These are phyloP conservation scores for Nannizziopsis arthrosporioides DNA, from an alignment of 2,329 filamentous ascomycete genomes.

Conservation along the genomic window DNA sequence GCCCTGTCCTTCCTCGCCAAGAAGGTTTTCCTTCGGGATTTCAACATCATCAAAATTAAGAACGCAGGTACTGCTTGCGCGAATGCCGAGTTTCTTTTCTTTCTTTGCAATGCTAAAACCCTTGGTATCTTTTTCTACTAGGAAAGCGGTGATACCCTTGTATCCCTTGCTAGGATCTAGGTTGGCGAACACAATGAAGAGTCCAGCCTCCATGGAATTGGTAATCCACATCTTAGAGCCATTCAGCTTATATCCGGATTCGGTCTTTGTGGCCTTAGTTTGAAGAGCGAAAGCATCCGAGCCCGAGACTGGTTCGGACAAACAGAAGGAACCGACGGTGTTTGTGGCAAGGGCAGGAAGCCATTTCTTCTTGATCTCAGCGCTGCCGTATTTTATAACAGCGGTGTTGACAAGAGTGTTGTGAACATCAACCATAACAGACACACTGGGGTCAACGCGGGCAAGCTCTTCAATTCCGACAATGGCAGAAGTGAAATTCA, in stretches of 20 bases:
- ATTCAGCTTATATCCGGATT: conserved; percentile 71
- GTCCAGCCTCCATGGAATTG: conserved; percentile 81
- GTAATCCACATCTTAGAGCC: conserved; percentile 99
- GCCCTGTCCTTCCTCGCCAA: conserved; percentile 79
- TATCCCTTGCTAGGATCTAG: conserved; percentile 85
- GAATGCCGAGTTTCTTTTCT: conserved; percentile 98
- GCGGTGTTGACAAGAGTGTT: conserved; percentile 96
- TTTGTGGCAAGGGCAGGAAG: conserved; percentile 80
- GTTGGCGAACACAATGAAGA: conserved; percentile 98
- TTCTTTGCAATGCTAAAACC: conserved; percentile 97
- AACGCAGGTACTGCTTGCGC: conserved; percentile 89
- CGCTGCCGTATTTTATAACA: conserved; percentile 70
- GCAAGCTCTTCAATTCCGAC: conserved; percentile 95
- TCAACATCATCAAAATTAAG: conserved; percentile 95
- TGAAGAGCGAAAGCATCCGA: conserved; percentile 93
- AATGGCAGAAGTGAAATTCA: conserved; percentile 97
- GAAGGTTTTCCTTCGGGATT: conserved; percentile 73
- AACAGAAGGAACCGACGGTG: conserved; percentile 81
- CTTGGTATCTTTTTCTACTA: conserved; percentile 78
- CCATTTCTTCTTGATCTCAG: conserved; percentile 69
- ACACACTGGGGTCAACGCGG: conserved; percentile 84
- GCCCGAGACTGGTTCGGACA: conserved; percentile 84
- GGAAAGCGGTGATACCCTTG: conserved; percentile 91
- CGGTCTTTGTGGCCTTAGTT: conserved; percentile 76
- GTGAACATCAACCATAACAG: conserved; percentile 91